Conservation (phyloP, 495 filamentous ascomycete species). For the Cercophora sp. region DNA sequence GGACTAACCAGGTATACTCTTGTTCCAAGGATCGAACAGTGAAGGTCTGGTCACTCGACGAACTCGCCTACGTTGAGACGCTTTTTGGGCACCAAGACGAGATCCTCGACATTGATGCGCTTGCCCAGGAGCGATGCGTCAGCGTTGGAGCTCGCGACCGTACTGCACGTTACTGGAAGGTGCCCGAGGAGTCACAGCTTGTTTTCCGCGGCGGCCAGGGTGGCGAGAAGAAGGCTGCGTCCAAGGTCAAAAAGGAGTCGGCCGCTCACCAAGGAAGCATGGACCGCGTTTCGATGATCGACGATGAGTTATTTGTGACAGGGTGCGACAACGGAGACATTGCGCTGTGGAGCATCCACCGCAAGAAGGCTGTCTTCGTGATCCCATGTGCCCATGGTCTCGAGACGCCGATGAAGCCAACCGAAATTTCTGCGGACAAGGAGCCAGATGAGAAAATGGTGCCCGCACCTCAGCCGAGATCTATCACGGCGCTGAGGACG, state of each 20-base stretch:
- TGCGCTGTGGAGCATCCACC: slow-evolving; percentile 83
- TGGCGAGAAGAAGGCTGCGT: slow-evolving; percentile 51
- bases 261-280: slow-evolving; percentile 73
- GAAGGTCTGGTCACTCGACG: slow-evolving; percentile 69
- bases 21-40: slow-evolving; percentile 80
- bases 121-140: slow-evolving; percentile 82
- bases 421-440: slow-evolving; percentile 67
- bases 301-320: slow-evolving; percentile 86
- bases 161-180: slow-evolving; percentile 94
- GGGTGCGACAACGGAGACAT: slow-evolving; percentile 85
- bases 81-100: slow-evolving; percentile 94
- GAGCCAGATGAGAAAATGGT: slow-evolving; percentile 51
- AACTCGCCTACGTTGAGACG: slow-evolving; percentile 87
- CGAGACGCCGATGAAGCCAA: slow-evolving; percentile 58
- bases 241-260: slow-evolving; percentile 17
- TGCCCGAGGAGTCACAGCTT: slow-evolving; percentile 88
- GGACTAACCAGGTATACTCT: slow-evolving; percentile 90
- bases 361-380: slow-evolving; percentile 90
- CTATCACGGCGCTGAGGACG: slow-evolving; percentile 83
- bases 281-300: slow-evolving; percentile 83
- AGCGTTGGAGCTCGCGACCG: slow-evolving; percentile 84
- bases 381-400: slow-evolving; percentile 79
- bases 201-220: slow-evolving; percentile 84
- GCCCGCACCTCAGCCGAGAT: slow-evolving; percentile 67
- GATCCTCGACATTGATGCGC: slow-evolving; percentile 75